Base-by-base conservation (phyloP, 148 eudicot genomes). In the Nepenthes gracilis region DNA sequence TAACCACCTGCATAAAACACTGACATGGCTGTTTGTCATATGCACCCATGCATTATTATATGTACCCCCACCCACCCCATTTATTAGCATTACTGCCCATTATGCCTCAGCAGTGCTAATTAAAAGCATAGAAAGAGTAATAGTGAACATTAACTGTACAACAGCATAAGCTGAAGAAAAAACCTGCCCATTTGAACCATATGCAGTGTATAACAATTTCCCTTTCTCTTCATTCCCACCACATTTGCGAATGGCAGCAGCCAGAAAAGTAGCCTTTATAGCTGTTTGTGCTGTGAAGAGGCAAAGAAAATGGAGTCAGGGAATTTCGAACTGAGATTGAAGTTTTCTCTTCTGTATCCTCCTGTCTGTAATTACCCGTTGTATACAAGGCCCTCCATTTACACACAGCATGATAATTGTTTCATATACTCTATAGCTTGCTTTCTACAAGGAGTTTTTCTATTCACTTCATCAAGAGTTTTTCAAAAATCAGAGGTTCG, bases 201-300 rank as follows among this genome's bases (percentile, higher is more conserved):
- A 93, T 35, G 96, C 96, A 49, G 78, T 60, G 72, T 93, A 93
- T 33, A 89, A 66, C 59, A 81, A 58, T 48, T n/a, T 65, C 56
- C 98, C 97, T 70, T 93, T 93, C 76, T 93, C 99, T 72, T 77
- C 95, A 75, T 93, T 88, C 36, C 97, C 97, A 62, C 99, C 99
- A 78, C 99, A 94, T 74, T 94, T 94, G 40, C 90, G 85, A 60
- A 89, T 84, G 4, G 99, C 99, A 60, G 99, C 66, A 66, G 94
- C 87, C 61, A 94, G 76, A 68, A 94, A 94, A 62, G 81, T 81
- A 36, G 84, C 72, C 68, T 94, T 94, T 38, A 76, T 54, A 23
- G 95, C 95, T 69, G 90, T 67, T 75, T 94, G 97, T 57, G 99
- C 97, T 89, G 82, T 84, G 15, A 11, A 23, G 53, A 10, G 81